phyloP scores from a whole-genome alignment of 805 yeast genomes.

The Wickerhamomyces canadensis region DNA sequence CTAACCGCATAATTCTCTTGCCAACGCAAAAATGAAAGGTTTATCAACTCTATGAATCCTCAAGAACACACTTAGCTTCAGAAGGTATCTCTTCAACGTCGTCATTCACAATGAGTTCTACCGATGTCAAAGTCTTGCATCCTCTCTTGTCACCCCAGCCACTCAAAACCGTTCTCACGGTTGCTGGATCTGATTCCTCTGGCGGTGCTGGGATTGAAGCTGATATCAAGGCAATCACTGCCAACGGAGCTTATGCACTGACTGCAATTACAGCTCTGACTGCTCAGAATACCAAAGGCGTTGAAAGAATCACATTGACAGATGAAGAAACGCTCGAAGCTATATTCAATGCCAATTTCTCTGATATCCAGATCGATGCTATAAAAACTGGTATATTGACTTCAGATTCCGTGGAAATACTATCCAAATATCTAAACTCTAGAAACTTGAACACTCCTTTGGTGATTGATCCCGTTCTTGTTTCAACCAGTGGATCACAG shows the following conservation, averaged over 20 bases:
- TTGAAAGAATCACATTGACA: conserved; percentile 36
- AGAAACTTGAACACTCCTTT: conserved; percentile 31
- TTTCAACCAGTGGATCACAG: conserved; percentile 69
- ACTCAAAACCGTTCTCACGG: conserved; percentile 37
- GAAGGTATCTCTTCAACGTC: too few species aligned
- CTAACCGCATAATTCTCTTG: conserved; percentile 1
- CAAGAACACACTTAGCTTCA: too few species aligned
- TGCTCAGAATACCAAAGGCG: conserved; percentile 63
- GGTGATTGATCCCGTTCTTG: conserved; percentile 81
- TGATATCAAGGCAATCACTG: conserved; percentile 72
- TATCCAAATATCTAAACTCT: conserved; percentile 32
- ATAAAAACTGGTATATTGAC: conserved; percentile 81
- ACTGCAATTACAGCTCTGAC: conserved; percentile 78
- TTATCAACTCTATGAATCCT: too few species aligned
- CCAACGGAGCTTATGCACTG: conserved; percentile 69
- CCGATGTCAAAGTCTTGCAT: conserved; percentile 1
- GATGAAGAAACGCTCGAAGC: conserved; percentile 37
- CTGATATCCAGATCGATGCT: conserved; percentile 58
- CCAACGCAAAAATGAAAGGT: too few species aligned
- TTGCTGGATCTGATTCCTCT: conserved; percentile 78
- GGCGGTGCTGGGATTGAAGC: conserved; percentile 95
- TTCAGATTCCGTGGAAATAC: conserved; percentile 42
- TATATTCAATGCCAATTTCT: conserved; percentile 48
- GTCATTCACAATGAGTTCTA: neutral
- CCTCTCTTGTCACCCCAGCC: conserved; percentile 4